A percentile compares a stretch with the other conserved stretches of the same genome.
Conservation (phyloP, 768 basidiomycete genomes). For the Mycena vitilis region DNA sequence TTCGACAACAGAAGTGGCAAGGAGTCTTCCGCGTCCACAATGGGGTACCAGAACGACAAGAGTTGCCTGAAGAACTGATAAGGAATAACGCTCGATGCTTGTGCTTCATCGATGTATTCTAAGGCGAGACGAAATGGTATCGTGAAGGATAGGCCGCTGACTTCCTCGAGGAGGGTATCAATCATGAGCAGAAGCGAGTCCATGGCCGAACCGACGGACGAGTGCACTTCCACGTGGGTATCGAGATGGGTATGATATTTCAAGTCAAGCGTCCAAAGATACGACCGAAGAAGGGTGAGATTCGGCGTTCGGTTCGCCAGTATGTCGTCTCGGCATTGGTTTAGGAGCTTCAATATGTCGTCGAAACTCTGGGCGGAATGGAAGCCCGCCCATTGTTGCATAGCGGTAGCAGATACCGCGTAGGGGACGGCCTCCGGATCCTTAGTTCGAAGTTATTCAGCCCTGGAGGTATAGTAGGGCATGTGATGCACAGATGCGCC, state of each 20-base stretch:
- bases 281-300: background rate
- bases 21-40: background rate
- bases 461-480: background rate
- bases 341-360: background rate
- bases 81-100: background rate
- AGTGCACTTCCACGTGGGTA: too few relatives aligned
- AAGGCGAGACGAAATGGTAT: background rate
- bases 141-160: background rate
- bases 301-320: background rate
- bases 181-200: background rate
- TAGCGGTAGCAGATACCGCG: background rate
- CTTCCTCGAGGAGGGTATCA: background rate
- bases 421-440: background rate
- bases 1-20: background rate
- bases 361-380: background rate
- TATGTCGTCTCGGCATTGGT: background rate
- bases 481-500: background rate
- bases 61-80: background rate
- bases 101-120: background rate
- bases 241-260: background rate
- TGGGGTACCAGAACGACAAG: background rate
- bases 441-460: too few relatives aligned
- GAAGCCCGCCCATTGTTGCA: background rate
- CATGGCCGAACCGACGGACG: background rate
- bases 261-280: background rate